Base-by-base conservation (phyloP, 2,329 filamentous ascomycete genomes). In the Colletotrichum echinochloae region DNA sequence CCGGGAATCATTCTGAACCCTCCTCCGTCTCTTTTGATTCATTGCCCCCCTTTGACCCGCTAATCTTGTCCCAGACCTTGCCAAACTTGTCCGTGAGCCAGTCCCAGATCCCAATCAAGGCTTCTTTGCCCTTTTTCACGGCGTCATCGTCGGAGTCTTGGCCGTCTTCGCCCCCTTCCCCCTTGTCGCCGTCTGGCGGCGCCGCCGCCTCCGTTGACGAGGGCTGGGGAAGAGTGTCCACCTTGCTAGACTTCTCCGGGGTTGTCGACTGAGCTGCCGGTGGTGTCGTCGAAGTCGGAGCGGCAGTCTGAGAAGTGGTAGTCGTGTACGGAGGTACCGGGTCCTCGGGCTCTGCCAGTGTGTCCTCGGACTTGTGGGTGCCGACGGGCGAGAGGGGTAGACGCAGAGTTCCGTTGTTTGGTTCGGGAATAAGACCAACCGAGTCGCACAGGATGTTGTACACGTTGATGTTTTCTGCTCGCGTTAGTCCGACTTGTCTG, bases 381-480 rank as follows among this genome's bases (percentile, higher is more conserved):
- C 91, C 92, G 16, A 89, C 77, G 0, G 90, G 84, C 68, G 85
- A 86, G 30, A 95, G 81, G 0, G 93, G 93, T 16, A 95, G 85
- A 14, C 91, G 86, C 7, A 98, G 82, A 0, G 94, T 97, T 60
- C 95, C 95, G 77, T 98, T 98, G 79, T 97, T 98, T 1, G 93
- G 89, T 64, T 86, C 86, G 0, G 94, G 93, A 3, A 78, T 79
- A 67, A 98, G 83, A 16, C 91, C 91, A 33, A 98, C 82, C 0
- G 93, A 95, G 81, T 98, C 95, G 79, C 95, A 98, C 54, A 98
- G 82, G 72, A 98, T 93, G 77, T 97, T 97, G 82, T 98, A 98
- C 11, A 98, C 92, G 76, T 98, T 93, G 70, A 90, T 95, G 74
- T 98, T 98, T 88, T 98, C 93, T 95, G 75, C 30, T 6, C 7